A percentile compares a stretch with the other conserved stretches of the same genome.
phyloP scores from a whole-genome alignment of 257 asterid species.

The Apocynum venetum region DNA sequence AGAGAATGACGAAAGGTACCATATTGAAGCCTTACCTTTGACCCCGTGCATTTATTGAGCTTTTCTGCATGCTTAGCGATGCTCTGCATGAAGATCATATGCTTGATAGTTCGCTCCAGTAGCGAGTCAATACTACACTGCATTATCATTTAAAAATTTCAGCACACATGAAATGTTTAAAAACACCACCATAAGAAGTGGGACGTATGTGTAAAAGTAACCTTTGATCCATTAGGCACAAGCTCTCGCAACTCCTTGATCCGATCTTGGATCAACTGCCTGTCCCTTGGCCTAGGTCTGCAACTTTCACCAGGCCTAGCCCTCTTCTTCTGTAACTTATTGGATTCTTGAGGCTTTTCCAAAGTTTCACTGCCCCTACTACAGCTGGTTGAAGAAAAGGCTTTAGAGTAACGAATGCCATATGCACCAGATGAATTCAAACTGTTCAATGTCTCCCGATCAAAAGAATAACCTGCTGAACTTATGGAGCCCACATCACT shows the following conservation, averaged over 20 bases:
- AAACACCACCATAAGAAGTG: conserved; percentile 7
- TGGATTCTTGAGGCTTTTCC: conserved; percentile 52
- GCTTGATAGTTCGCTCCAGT: conserved; percentile 80
- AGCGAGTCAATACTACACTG: conserved; percentile 99
- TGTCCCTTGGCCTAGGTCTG: conserved; percentile 97
- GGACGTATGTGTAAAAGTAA: conserved; percentile 23
- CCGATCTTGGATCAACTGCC: conserved; percentile 97
- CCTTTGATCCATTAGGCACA: conserved; percentile 77
- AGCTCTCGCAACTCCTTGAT: conserved; percentile 92
- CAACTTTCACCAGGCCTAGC: conserved; percentile 90
- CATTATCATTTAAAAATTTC: conserved; percentile 37
- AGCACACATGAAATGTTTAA: conserved; percentile 22
- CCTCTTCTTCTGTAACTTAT: conserved; percentile 72
- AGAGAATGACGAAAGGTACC: background rate
- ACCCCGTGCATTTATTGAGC: conserved; percentile 63
- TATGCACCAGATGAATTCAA: conserved; percentile 60
- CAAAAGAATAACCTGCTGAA: conserved; percentile 69
- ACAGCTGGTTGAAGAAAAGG: conserved; percentile 57
- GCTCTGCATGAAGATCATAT: conserved; percentile 87
- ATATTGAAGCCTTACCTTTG: conserved; percentile 45
- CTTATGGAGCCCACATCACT: conserved; percentile 60
- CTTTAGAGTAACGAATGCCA: conserved; percentile 48
- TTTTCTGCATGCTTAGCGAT: conserved; percentile 80
- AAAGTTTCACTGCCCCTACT: conserved; percentile 65
- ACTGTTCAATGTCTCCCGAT: conserved; percentile 54